Evolutionary conservation across 306 rosid species (phyloP).

Genomic region (Cercis canadensis): DNA sequence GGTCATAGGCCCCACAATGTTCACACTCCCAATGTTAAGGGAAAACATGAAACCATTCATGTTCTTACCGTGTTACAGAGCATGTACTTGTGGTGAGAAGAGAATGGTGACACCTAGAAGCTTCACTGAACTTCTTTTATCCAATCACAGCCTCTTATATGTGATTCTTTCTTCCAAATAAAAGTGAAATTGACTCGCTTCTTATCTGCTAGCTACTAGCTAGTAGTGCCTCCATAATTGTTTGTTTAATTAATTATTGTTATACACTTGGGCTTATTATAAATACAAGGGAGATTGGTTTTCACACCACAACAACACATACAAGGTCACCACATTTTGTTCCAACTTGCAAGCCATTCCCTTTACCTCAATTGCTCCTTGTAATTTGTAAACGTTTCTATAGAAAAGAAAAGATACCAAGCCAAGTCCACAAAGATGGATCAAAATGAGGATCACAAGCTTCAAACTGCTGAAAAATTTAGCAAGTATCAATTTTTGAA

Average conservation of each 20-base stretch:
- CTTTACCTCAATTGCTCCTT: too few relatives aligned
- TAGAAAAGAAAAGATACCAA: neutral
- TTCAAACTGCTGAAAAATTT: slow-evolving; percentile 16
- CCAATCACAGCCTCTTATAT: neutral
- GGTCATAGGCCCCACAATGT: too few relatives aligned
- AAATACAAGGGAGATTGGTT: slow-evolving; percentile 32
- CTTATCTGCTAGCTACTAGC: neutral
- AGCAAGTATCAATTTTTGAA: slow-evolving; percentile 37
- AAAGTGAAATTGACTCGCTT: neutral
- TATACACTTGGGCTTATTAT: slow-evolving; percentile 26
- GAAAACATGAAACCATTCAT: slow-evolving; percentile 8
- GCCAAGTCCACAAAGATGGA: slow-evolving; percentile 33
- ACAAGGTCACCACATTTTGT: neutral
- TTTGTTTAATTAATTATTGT: too few relatives aligned
- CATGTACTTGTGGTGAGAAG: neutral
- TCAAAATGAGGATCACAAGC: slow-evolving; percentile 31
- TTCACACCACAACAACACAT: slow-evolving; percentile 15
- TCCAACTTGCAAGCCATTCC: slow-evolving; percentile 6
- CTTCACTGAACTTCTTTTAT: slow-evolving; percentile 35
- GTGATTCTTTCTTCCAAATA: neutral
- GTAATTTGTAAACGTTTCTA: too few relatives aligned
- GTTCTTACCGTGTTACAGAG: neutral
- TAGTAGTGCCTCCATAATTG: neutral
- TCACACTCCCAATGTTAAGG: neutral
- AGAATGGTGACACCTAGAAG: slow-evolving; percentile 46